Percentiles rank a stretch among this genome's conserved stretches.
phyloP scores from a whole-genome alignment of 2,329 filamentous ascomycete species.

The Colletotrichum magnum region DNA sequence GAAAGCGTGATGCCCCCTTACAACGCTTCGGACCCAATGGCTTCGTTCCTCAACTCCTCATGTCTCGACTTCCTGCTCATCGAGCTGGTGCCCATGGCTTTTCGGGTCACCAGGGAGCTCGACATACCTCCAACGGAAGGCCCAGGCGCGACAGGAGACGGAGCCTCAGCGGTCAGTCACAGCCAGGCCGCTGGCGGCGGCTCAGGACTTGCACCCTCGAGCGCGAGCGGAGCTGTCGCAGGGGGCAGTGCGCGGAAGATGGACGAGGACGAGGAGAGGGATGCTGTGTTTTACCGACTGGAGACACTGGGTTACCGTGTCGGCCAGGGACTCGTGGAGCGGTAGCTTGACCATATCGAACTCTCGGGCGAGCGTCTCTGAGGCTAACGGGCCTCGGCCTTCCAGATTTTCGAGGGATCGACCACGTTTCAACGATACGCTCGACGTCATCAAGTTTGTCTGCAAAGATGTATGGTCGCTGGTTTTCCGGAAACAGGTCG shows the following conservation, averaged over 20 bases:
- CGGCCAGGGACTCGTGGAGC: constrained; percentile 90
- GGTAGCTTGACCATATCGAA: constrained; percentile 66
- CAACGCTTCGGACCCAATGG: constrained; percentile 80
- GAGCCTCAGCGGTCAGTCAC: constrained; percentile 20
- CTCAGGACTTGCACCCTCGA: constrained; percentile 42
- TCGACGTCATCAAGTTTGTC: constrained; percentile 97
- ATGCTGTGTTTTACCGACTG: constrained; percentile 87
- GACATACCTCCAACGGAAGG: constrained; percentile 62
- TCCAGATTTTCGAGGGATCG: constrained; percentile 83
- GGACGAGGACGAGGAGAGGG: constrained; percentile 86
- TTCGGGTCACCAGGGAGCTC: constrained; percentile 84
- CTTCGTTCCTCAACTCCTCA: constrained; percentile 84
- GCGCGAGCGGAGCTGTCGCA: constrained; percentile 41
- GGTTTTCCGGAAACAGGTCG: constrained; percentile 96
- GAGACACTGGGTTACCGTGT: constrained; percentile 92
- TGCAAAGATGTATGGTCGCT: constrained; percentile 99
- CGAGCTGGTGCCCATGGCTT: constrained; percentile 94
- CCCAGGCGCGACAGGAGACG: constrained; percentile 38
- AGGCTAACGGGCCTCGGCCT: constrained; percentile 4
- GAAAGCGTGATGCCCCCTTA: constrained; percentile 78
- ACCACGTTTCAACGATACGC: constrained; percentile 89
- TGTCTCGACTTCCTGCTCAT: constrained; percentile 96
- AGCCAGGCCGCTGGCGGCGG: constrained; percentile 27
- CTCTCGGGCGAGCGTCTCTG: background rate
- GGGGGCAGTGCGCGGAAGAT: constrained; percentile 52